A percentile compares a stretch with the other conserved stretches of the same genome.
phyloP scores from a whole-genome alignment of 306 rosid species.

The Ceratonia siliqua region DNA sequence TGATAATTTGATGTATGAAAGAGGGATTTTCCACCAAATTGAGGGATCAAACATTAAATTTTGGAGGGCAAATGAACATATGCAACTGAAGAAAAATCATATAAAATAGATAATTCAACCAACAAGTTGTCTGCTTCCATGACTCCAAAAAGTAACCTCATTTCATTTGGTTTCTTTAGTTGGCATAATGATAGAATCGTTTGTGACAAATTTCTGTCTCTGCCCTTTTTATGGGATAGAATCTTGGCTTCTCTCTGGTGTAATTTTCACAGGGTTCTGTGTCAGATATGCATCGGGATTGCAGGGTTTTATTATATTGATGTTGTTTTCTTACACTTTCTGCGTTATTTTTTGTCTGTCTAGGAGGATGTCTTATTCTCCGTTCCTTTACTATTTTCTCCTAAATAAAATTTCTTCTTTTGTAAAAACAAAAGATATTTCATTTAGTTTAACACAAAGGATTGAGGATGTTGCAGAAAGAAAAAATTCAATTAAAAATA shows the following conservation, averaged over 20 bases:
- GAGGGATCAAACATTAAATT: background rate
- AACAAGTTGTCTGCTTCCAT: background rate
- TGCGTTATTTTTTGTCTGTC: background rate
- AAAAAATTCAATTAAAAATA: slow-evolving; percentile 18
- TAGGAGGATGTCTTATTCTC: background rate
- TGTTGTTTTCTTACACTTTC: slow-evolving; percentile 8
- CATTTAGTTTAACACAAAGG: background rate
- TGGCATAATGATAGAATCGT: background rate
- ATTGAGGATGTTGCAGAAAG: background rate
- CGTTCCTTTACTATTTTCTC: background rate
- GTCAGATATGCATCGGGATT: background rate
- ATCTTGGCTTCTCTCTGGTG: slow-evolving; percentile 1
- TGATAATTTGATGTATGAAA: background rate
- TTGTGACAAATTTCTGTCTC: background rate
- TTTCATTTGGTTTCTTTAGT: background rate
- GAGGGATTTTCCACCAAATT: background rate
- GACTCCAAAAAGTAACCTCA: background rate
- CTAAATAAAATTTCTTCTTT: background rate
- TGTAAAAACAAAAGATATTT: background rate
- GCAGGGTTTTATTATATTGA: background rate
- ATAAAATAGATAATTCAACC: background rate
- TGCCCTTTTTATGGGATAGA: background rate
- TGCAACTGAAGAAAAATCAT: background rate
- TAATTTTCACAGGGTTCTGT: background rate
- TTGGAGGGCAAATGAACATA: background rate